Evolutionary conservation across 2,329 filamentous ascomycete genomes (phyloP), one percentile per base, ranked within the genome.

Genomic region (Fusarium irregulare): DNA sequence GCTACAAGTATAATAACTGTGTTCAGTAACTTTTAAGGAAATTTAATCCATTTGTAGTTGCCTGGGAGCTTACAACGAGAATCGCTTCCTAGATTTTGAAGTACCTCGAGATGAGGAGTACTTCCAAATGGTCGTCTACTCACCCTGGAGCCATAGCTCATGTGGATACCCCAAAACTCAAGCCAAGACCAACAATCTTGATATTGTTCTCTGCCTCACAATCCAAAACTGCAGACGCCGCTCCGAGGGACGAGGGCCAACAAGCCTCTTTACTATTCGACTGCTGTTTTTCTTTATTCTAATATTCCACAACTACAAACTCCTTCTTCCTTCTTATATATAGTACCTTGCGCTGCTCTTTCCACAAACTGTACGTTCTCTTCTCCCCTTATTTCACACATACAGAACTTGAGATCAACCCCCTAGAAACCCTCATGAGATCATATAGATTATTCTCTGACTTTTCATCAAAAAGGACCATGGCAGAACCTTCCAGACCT

Each of bases 191-290:
- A 68, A 48, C 66, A 63, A 56, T 59, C 60, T 71, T 76, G 54
- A 56, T 72, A 76, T 77, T 76, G 76, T 77, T 75, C 74, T 68
- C 53, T 67, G 46, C 63, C 47, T 70, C 70, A 76, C 72, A 76
- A 76, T 69, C 64, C 50, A 66, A 68, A 23, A 44, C 56, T 56
- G 42, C 67, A 67, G 64, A 67, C 70, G 70, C 72, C 66, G 62
- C 64, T 34, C 23, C 50, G n/a, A 60, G 50, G 59, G 46, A 71
- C 56, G 73, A 72, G 71, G 72, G 72, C 50, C 71, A 70, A 50
- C 56, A 48, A 47, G 57, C 49, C 56, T 51, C 49, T 41, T 58
- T 20, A 54, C 18, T 50, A 54, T 20, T 41, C 32, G 46, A 18
- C 11, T 57, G 41, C n/a, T 25, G 2, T 40, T 7, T 28, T 55